phyloP scores from a whole-genome alignment of 163 green algal genomes.

The Scenedesmus sp. region DNA sequence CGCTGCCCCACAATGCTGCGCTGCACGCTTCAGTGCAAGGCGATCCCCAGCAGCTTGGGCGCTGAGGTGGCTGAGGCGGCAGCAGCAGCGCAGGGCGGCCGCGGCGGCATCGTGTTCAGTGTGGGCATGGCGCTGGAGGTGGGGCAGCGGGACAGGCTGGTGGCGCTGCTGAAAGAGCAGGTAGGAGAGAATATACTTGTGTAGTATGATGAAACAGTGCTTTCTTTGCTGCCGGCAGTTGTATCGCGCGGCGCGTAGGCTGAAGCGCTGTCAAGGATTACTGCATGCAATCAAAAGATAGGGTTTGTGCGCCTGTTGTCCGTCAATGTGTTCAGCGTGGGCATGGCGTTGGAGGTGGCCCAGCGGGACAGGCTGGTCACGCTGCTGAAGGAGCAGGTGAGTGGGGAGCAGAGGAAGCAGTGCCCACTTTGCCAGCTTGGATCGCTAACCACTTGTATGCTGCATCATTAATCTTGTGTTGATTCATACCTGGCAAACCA shows the following conservation, averaged over 20 bases:
- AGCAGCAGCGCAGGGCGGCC: background rate
- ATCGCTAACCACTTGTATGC: too few species aligned
- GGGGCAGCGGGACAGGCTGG: background rate
- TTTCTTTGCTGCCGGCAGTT: background rate
- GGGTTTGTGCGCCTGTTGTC: too few species aligned
- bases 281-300: background rate
- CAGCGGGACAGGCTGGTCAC: too few species aligned
- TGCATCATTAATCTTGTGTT: too few species aligned
- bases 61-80: constrained; percentile 17
- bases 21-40: background rate
- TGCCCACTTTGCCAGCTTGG: too few species aligned
- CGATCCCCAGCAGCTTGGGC: constrained; percentile 17
- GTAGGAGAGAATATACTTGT: background rate
- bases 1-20: too few species aligned
- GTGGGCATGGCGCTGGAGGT: background rate
- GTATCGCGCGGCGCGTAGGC: background rate
- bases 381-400: too few species aligned
- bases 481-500: too few species aligned
- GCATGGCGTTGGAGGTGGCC: too few species aligned
- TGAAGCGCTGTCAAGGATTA: background rate
- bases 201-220: too few species aligned
- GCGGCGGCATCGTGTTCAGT: background rate
- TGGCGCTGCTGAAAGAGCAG: constrained; percentile 6
- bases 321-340: too few species aligned
- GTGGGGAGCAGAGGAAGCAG: too few species aligned